These are phyloP conservation scores for Curvularia spicifera DNA, from an alignment of 2,329 filamentous ascomycete species.

Conservation along the genomic window DNA sequence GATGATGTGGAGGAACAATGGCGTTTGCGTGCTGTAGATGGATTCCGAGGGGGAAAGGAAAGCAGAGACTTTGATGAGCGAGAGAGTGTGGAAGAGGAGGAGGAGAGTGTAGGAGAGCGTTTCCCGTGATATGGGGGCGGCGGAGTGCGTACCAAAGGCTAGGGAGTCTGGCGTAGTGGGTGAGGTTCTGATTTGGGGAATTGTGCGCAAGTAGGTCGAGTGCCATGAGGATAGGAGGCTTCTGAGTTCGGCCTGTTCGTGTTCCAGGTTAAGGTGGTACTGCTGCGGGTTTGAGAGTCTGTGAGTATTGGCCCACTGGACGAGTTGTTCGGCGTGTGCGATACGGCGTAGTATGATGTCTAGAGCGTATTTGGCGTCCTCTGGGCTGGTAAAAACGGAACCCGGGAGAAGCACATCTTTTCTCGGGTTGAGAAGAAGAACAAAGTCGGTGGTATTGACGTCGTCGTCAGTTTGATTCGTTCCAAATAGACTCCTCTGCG, in stretches of 20 bases:
- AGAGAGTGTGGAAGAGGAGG: constrained; percentile 25
- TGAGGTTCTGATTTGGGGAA: not conserved
- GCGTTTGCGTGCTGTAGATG: constrained; percentile 31
- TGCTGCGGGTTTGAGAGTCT: not conserved
- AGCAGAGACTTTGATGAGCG: constrained; percentile 21
- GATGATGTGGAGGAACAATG: constrained; percentile 23
- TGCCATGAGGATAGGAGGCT: constrained; percentile 5
- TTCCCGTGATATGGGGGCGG: not conserved
- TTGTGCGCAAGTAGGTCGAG: constrained; percentile 1
- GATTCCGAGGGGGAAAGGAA: constrained; percentile 5
- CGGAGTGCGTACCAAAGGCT: constrained; percentile 2
- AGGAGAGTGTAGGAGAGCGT: constrained; percentile 15
- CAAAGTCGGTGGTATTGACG: not conserved
- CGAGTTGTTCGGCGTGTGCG: not conserved
- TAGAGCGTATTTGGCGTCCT: constrained; percentile 19
- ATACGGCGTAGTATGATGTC: constrained; percentile 14
- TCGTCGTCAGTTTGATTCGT: not conserved
- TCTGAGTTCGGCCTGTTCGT: not conserved
- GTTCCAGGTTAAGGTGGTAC: not conserved
- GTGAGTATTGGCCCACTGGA: not conserved
- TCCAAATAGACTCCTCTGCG: constrained; percentile 28
- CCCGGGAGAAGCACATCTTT: not conserved
- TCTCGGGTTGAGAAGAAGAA: constrained; percentile 1
- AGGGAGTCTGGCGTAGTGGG: not conserved
- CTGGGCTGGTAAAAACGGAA: constrained; percentile 2